Conservation (phyloP, 306 rosid genomes). For the Cicer bijugum region DNA sequence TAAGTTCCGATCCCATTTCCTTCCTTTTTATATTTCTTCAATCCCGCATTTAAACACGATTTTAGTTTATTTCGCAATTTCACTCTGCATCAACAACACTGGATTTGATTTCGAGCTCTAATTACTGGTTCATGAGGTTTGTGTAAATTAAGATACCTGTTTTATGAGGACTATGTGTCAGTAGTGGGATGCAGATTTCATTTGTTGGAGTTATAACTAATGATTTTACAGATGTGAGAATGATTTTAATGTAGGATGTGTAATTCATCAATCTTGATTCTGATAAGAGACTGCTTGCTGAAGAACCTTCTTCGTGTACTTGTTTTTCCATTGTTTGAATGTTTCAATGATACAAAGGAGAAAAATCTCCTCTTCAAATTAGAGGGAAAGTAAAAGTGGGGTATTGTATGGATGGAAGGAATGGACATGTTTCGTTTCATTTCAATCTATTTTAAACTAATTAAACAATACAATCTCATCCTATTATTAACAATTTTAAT, state of each 20-base stretch:
- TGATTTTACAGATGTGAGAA: not conserved
- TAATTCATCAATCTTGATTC: not conserved
- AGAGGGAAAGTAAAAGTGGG: not conserved
- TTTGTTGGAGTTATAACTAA: not conserved
- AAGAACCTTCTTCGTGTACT: not conserved
- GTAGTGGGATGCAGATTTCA: slow-evolving; percentile 1
- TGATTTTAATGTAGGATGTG: not conserved
- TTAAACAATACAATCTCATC: too few relatives aligned
- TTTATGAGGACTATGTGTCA: slow-evolving; percentile 8
- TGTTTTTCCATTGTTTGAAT: not conserved
- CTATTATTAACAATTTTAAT: not conserved
- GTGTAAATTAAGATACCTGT: not conserved
- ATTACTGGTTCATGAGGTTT: not conserved
- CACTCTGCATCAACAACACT: not conserved
- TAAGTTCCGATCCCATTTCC: slow-evolving; percentile 52
- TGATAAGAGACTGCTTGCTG: not conserved
- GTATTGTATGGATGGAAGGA: not conserved
- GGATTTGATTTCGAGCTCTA: not conserved
- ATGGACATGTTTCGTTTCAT: not conserved
- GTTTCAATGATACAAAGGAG: not conserved
- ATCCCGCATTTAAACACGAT: not conserved
- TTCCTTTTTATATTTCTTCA: not conserved
- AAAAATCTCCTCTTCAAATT: not conserved
- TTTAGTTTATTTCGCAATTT: not conserved
- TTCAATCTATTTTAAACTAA: not conserved